Evolutionary conservation across 331 rosid genomes (phyloP), one percentile per base, ranked within the genome.

Genomic region (Stylosanthes scabra): DNA sequence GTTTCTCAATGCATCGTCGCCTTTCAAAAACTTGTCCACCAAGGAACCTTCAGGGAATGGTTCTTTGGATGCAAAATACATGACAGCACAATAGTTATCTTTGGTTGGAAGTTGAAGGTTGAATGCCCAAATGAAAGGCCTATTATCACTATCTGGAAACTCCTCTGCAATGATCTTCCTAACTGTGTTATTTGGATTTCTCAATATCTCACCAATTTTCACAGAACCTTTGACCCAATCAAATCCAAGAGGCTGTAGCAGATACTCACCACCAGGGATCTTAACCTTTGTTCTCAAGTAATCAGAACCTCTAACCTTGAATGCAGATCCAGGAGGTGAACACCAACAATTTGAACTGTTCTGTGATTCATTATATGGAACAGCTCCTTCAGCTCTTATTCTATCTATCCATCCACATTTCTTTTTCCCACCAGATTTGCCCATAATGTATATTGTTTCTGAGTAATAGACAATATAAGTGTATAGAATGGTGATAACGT

Each of bases 51-150:
- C 82, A 1, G 76, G 69, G 25, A 81, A 59, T 65, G 94, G 91
- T 63, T 86, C 86, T 73, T 68, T 65, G 41, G 78, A 58, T 15
- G 88, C 77, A 45, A 93, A 91, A 78, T 93, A 93, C 27, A 90
- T 87, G 59, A 91, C 90, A 0, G 87, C 91, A 47, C 91, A 82
- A 56, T 89, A 91, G 74, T 84, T 84, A 29, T 87, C 93, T 81
- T 86, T 90, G 77, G 68, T 79, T 0, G 97, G 97, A 66, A 91
- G 74, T 84, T 90, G 93, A 45, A 90, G 86, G 85, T 91, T 93
- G 72, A 91, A 91, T 31, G 91, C 98, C 98, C 98, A 93, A 52
- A 88, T 71, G 25, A 90, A 86, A 76, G 96, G 96, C 81, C 34
- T 29, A 29, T 79, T 89, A 46, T 82, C 74, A 28, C 84, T 84